Evolutionary conservation across 2,329 filamentous ascomycete genomes (phyloP).

Genomic region (Coleophoma cylindrospora): DNA sequence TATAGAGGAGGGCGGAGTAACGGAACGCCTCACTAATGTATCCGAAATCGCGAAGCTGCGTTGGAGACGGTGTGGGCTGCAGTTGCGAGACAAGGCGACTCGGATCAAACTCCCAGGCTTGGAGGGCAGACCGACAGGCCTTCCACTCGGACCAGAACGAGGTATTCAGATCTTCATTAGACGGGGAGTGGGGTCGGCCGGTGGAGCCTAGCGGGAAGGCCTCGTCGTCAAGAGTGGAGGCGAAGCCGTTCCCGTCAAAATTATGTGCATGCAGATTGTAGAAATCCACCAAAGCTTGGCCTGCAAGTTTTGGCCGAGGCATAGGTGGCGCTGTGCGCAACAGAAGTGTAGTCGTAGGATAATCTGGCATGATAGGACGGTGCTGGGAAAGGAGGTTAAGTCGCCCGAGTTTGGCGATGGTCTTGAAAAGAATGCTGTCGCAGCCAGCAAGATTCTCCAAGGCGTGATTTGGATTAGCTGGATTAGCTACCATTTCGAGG

Average conservation of each 20-base stretch:
- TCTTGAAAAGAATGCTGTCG: constrained; percentile 80
- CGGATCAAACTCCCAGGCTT: constrained; percentile 74
- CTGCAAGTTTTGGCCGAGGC: constrained; percentile 33
- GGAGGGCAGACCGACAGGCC: constrained; percentile 68
- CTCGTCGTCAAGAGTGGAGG: constrained; percentile 48
- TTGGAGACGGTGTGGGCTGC: constrained; percentile 42
- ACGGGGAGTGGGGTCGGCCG: constrained; percentile 32
- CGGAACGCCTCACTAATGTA: constrained; percentile 89
- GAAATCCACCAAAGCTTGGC: constrained; percentile 37
- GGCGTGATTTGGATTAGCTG: constrained; percentile 49
- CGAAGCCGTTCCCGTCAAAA: constrained; percentile 65
- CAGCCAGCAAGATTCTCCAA: constrained; percentile 83
- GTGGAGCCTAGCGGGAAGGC: constrained; percentile 32
- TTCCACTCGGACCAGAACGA: constrained; percentile 87
- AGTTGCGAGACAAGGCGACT: constrained; percentile 45
- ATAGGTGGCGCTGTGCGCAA: constrained; percentile 22
- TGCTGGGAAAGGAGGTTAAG: constrained; percentile 79
- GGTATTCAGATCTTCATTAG: constrained; percentile 53
- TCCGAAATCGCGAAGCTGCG: constrained; percentile 67
- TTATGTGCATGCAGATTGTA: constrained; percentile 49
- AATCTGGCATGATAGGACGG: constrained; percentile 48
- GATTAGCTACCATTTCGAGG: constrained; percentile 59
- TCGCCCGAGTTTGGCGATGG: constrained; percentile 76
- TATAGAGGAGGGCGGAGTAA: constrained; percentile 83
- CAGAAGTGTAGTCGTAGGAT: constrained; percentile 18